Base-by-base conservation (phyloP, 768 basidiomycete genomes). In the Clitopilus hobsonii region DNA sequence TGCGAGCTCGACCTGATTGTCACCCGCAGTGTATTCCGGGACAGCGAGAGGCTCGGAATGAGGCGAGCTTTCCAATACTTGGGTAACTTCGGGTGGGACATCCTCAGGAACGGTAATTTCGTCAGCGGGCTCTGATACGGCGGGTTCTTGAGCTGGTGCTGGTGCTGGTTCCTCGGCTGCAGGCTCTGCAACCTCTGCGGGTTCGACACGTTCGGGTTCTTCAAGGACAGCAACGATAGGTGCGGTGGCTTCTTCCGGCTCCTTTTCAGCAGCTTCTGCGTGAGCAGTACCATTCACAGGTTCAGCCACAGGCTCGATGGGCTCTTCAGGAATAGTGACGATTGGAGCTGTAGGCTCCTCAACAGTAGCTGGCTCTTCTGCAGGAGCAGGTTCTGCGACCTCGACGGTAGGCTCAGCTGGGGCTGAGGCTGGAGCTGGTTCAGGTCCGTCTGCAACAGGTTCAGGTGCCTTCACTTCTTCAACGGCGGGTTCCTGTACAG, bases 401-500 rank as follows among this genome's bases (percentile, higher is more conserved):
- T 25, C 51, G 22, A 10, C 24, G n/a, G 45, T 24, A n/a, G n/a
- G n/a, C n/a, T n/a, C n/a, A n/a, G n/a, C n/a, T n/a, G n/a, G n/a
- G n/a, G n/a, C n/a, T n/a, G n/a, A n/a, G 2, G 24, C 53, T 11
- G 28, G 51, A 51, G 28, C 49, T 20, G 54, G 41, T 25, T 50
- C 57, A 26, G 54, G 45, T 4, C 52, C 60, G 45, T 51, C 64
- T n/a, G n/a, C n/a, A n/a, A n/a, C n/a, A n/a, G n/a, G n/a, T n/a
- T n/a, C n/a, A n/a, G n/a, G n/a, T n/a, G n/a, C n/a, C n/a, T n/a
- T n/a, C n/a, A n/a, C n/a, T n/a, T n/a, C n/a, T n/a, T n/a, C n/a
- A n/a, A n/a, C n/a, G n/a, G n/a, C n/a, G n/a, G n/a, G n/a, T n/a
- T 58, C 61, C 24, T 60, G 62, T 22, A 56, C 57, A 29, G 52